phyloP scores from a whole-genome alignment of 768 basidiomycete species.

The Suillus placidus region DNA sequence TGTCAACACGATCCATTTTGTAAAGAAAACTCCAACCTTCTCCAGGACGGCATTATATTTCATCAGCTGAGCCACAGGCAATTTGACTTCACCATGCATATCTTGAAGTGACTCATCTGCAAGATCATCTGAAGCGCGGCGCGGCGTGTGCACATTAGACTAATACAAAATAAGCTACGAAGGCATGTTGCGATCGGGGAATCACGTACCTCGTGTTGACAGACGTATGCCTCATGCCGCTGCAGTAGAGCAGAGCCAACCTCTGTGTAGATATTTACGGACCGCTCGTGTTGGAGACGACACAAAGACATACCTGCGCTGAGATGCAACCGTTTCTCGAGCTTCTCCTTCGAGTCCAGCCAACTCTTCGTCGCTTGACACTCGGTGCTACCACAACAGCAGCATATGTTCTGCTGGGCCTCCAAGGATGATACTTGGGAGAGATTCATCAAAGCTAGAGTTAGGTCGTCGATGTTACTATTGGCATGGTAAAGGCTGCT shows the following conservation, averaged over 20 bases:
- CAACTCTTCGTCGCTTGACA: slow-evolving; percentile 70
- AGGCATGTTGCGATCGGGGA: slow-evolving; percentile 13
- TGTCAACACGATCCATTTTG: not conserved
- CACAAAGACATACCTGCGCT: slow-evolving; percentile 74
- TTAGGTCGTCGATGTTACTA: slow-evolving; percentile 78
- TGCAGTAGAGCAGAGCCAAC: slow-evolving; percentile 88
- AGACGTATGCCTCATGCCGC: slow-evolving; percentile 84
- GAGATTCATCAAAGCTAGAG: slow-evolving; percentile 69
- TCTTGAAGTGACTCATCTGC: slow-evolving; percentile 13
- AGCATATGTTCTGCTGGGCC: slow-evolving; percentile 49
- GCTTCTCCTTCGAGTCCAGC: slow-evolving; percentile 62
- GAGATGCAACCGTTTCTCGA: slow-evolving; percentile 78
- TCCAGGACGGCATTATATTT: slow-evolving; percentile 66
- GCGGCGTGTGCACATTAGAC: slow-evolving; percentile 18
- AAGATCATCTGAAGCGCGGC: slow-evolving; percentile 18
- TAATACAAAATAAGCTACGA: slow-evolving; percentile 22
- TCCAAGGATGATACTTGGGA: slow-evolving; percentile 79
- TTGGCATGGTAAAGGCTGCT: slow-evolving; percentile 56
- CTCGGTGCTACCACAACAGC: slow-evolving; percentile 68
- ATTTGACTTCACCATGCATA: slow-evolving; percentile 31
- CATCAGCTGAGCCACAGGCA: slow-evolving; percentile 38
- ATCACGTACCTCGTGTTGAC: slow-evolving; percentile 61
- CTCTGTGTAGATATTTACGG: slow-evolving; percentile 48
- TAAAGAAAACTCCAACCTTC: slow-evolving; percentile 28
- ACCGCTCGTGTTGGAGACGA: not conserved